Percentiles rank a stretch among this genome's conserved stretches.
These are phyloP conservation scores for Candida patagonica DNA, from an alignment of 805 yeast genomes.

Conservation along the genomic window DNA sequence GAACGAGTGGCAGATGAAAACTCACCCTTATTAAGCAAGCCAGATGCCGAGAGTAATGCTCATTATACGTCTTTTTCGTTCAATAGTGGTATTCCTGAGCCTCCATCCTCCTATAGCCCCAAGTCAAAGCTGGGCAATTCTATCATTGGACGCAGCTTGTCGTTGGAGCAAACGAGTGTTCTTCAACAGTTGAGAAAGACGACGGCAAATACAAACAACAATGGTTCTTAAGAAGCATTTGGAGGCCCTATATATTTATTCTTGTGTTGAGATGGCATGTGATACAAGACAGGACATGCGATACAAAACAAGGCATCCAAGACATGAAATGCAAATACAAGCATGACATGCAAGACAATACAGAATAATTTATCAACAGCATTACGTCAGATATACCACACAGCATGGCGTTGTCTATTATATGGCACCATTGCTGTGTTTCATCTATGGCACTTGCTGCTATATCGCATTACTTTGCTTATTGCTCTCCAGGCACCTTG, in stretches of 20 bases:
- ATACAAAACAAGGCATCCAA: too few relatives aligned
- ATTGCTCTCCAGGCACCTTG: constrained; percentile 35
- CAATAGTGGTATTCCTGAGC: constrained; percentile 15
- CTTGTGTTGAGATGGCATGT: too few relatives aligned
- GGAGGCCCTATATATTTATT: too few relatives aligned
- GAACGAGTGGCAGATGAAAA: constrained; percentile 3
- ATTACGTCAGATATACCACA: too few relatives aligned
- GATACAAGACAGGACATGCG: too few relatives aligned
- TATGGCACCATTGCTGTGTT: too few relatives aligned
- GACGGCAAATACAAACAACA: background rate
- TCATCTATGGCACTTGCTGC: too few relatives aligned
- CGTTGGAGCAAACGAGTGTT: constrained; percentile 46
- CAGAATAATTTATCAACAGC: too few relatives aligned
- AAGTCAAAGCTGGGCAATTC: constrained; percentile 11
- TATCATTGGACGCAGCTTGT: constrained; percentile 32
- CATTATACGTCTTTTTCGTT: constrained; percentile 23
- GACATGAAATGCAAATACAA: too few relatives aligned
- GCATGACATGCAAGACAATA: too few relatives aligned
- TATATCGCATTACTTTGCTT: too few relatives aligned
- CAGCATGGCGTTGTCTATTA: too few relatives aligned
- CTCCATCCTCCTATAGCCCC: constrained; percentile 14
- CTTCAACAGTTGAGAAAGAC: constrained; percentile 18
- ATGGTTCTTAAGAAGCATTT: background rate
- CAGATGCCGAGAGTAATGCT: constrained; percentile 5
- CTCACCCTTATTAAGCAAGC: constrained; percentile 8